Evolutionary conservation across 176 grass and related monocot genomes (phyloP).

Genomic region (Oryza meyeriana): DNA sequence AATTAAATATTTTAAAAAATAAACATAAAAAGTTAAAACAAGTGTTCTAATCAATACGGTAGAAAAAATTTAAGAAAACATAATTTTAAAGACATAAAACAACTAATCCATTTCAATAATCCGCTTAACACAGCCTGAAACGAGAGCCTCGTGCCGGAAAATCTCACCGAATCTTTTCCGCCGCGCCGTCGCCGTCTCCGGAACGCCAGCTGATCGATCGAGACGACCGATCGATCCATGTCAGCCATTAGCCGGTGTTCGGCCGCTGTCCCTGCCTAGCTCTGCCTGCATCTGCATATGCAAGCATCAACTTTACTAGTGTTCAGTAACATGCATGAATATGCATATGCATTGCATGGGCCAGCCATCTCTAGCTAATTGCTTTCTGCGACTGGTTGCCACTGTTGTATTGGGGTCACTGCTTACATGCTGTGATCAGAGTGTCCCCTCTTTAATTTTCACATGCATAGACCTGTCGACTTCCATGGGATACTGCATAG

Average conservation of each 20-base stretch:
- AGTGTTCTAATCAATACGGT: too few species aligned
- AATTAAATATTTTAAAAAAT: too few species aligned
- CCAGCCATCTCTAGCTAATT: background rate
- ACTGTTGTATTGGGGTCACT: background rate
- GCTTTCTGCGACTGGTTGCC: background rate
- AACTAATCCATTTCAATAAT: too few species aligned
- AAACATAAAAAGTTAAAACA: too few species aligned
- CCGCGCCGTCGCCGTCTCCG: slow-evolving; percentile 15
- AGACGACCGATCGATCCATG: background rate
- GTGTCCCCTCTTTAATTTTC: background rate
- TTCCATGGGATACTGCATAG: background rate
- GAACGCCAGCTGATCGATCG: background rate
- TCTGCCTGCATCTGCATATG: background rate
- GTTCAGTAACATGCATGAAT: slow-evolving; percentile 13
- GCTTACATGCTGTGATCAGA: background rate
- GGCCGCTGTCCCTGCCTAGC: background rate
- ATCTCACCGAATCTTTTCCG: slow-evolving; percentile 38
- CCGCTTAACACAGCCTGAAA: too few species aligned
- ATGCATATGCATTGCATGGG: background rate
- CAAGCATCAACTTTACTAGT: background rate
- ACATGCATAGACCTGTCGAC: background rate
- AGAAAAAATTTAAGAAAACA: too few species aligned
- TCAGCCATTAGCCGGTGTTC: slow-evolving; percentile 30
- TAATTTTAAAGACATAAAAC: too few species aligned
- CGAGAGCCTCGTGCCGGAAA: background rate